Base-by-base conservation (phyloP, 1,139 yeast genomes). In the Suhomyces chickasaworum region DNA sequence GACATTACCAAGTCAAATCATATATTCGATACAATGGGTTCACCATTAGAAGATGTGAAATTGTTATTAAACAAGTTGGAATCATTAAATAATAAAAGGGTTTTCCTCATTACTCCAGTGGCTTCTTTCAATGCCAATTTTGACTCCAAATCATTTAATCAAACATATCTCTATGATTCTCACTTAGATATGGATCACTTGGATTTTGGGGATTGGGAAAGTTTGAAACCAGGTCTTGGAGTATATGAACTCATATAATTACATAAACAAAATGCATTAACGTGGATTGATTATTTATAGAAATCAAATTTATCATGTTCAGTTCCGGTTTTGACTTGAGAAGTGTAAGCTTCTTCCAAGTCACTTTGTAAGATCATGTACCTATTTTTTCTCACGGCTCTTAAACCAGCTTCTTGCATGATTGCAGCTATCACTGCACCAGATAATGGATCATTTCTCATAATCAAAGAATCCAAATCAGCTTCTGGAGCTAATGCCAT, bases 341-440 rank as follows among this genome's bases (percentile, higher is more conserved):
- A 75, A 50, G 95, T 87, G 71, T 95, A 95, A 7, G 99, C 99
- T 71, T 95, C 99, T 65, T 95, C 99, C 65, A 95, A 77, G 71
- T 95, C 99, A 61, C 86, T 83, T 71, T 93, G 98, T 62, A 95
- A 76, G 57, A 95, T 93, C 72, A 95, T 95, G 68, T 93, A 93
- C 70, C 99, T 84, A 69, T 93, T 93, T 76, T 93, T 93, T 73
- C 99, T 86, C 42, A 95, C 98, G 0, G 99, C 99, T 59, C 98
- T 83, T 58, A 95, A 79, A 55, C 99, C 99, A 23, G 99, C 99
- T 71, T 95, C 99, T 78, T 95, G 99, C 99, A 95, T 93, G 58
- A 95, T 93, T 22, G 99, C 99, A 27, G 99, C 98, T 64, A 95
- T 95, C 50, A 91, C 83, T 7, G 99, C 99, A 60, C 99, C 99